Conservation (phyloP, 2,329 filamentous ascomycete species). For the Ophiostoma australiae region DNA sequence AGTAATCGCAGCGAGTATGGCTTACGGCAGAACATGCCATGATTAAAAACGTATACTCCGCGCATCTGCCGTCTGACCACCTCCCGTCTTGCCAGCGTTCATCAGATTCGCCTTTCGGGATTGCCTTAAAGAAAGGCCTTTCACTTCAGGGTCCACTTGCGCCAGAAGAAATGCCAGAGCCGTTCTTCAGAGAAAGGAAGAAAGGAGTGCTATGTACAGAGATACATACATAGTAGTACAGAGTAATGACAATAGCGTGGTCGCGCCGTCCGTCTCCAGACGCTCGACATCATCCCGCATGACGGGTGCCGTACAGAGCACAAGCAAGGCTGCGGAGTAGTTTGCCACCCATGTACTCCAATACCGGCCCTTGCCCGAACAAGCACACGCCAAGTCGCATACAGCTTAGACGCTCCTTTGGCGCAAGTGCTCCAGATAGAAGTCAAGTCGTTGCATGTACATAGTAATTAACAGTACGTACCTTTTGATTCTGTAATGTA, state of each 20-base stretch:
- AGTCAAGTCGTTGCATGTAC: background rate
- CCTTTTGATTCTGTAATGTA: background rate
- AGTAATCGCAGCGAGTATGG: background rate
- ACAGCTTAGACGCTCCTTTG: background rate
- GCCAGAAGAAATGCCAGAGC: background rate
- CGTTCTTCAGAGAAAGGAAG: background rate
- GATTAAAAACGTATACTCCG: background rate
- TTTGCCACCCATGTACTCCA: constrained; percentile 3
- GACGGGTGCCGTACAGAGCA: background rate
- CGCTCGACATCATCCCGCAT: constrained; percentile 9
- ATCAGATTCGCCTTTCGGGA: background rate
- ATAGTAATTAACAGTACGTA: too few relatives aligned
- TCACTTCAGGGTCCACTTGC: background rate
- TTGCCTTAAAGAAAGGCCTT: background rate
- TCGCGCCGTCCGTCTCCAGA: background rate
- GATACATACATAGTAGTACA: too few relatives aligned
- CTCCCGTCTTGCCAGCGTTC: background rate
- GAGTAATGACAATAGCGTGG: background rate
- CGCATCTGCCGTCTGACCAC: background rate
- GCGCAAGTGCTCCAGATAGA: background rate
- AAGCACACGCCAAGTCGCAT: background rate
- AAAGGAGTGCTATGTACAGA: background rate
- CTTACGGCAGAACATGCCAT: background rate
- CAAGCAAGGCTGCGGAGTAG: constrained; percentile 8
- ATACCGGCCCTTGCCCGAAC: constrained; percentile 7